Evolutionary conservation across 73 alveolate genomes (phyloP).

Genomic region (Tetrahymena malaccensis): DNA sequence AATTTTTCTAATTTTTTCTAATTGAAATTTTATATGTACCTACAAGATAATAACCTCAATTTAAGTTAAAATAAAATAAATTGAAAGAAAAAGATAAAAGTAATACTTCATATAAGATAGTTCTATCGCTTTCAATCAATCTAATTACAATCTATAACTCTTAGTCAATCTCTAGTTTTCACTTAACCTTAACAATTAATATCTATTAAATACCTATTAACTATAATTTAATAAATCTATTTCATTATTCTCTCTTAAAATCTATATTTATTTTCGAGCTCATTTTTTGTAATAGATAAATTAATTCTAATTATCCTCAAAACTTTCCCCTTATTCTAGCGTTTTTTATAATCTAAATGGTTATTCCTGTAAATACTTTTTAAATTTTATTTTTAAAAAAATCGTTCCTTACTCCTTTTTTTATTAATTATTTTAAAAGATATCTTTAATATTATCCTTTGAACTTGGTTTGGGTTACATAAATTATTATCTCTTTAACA

Average conservation of each 20-base stretch:
- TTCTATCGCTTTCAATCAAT: background rate
- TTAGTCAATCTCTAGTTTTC: background rate
- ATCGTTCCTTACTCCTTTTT: too few species aligned
- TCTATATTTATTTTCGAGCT: background rate
- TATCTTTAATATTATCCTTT: too few species aligned
- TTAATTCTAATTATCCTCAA: background rate
- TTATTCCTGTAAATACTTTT: background rate
- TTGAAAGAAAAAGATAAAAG: background rate
- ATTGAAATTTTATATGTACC: background rate
- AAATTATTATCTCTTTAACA: too few species aligned
- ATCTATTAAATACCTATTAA: background rate
- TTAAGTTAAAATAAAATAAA: background rate
- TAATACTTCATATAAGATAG: background rate
- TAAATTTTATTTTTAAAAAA: too few species aligned
- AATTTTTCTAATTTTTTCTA: background rate
- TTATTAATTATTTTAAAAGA: too few species aligned
- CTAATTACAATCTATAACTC: background rate
- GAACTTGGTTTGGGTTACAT: too few species aligned
- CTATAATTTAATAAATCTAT: background rate
- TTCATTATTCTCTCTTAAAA: background rate
- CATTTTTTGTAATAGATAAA: background rate
- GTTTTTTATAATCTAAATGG: too few species aligned
- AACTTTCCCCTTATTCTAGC: background rate
- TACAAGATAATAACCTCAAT: background rate
- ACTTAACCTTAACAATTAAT: background rate